phyloP scores from a whole-genome alignment of 2,329 filamentous ascomycete genomes.

The Phaeomoniella chlamydospora region DNA sequence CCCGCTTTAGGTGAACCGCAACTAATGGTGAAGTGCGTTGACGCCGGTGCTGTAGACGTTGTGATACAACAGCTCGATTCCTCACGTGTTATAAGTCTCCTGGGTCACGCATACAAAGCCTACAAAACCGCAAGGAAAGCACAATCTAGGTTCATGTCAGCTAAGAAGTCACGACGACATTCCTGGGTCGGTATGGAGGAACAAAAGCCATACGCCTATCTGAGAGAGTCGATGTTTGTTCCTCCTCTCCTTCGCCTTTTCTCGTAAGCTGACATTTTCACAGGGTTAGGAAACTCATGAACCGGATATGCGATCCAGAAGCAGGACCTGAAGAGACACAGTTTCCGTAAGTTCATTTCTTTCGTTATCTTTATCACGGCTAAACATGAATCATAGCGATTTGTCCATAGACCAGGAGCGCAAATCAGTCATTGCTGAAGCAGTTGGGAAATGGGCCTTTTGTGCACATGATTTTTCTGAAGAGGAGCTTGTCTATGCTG shows the following conservation, averaged over 20 bases:
- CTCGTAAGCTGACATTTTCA: constrained; percentile 2
- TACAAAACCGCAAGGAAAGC: constrained; percentile 63
- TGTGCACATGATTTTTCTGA: constrained; percentile 80
- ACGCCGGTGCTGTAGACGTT: constrained; percentile 77
- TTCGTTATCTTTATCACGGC: constrained; percentile 2
- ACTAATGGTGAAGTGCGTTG: constrained; percentile 57
- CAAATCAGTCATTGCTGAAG: constrained; percentile 48
- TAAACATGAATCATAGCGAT: constrained; percentile 28
- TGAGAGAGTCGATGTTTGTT: constrained; percentile 68
- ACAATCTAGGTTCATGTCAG: constrained; percentile 55
- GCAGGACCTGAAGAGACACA: constrained; percentile 47
- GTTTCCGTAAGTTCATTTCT: constrained; percentile 33
- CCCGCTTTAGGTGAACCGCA: constrained; percentile 18
- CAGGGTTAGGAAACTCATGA: constrained; percentile 72
- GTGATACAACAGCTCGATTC: constrained; percentile 64
- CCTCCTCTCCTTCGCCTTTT: constrained; percentile 2
- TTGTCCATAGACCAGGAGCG: constrained; percentile 54
- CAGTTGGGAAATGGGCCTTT: constrained; percentile 72
- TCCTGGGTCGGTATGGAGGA: constrained; percentile 86
- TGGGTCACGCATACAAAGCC: constrained; percentile 70
- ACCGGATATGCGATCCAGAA: constrained; percentile 65
- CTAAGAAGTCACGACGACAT: constrained; percentile 63
- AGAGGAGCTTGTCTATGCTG: constrained; percentile 75
- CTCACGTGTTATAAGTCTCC: constrained; percentile 59
- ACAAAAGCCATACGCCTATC: constrained; percentile 73